Percentiles rank a stretch among this genome's conserved stretches.
Evolutionary conservation across 805 yeast species (phyloP).

Genomic region (Lipomyces sp.): DNA sequence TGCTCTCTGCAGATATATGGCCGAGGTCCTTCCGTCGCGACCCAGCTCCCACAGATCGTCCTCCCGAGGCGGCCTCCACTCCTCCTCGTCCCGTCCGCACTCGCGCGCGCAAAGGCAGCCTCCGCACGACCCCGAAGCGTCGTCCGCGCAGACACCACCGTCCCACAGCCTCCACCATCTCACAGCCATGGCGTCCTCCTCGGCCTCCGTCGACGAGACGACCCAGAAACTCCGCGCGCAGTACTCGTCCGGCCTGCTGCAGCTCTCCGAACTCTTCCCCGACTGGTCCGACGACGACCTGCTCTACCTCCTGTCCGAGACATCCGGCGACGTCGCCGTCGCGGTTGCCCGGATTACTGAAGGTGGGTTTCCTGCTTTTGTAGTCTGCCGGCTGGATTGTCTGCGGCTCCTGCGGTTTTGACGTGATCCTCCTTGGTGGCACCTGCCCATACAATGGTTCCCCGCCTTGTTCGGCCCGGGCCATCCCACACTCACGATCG

Average conservation of each 20-base stretch:
- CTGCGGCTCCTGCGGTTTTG: too few relatives aligned
- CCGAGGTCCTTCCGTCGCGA: constrained; percentile 18
- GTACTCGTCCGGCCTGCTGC: constrained; percentile 42
- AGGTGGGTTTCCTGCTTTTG: constrained; percentile 36
- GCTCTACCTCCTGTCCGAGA: constrained; percentile 68
- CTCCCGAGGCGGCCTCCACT: constrained; percentile 29
- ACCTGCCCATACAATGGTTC: too few relatives aligned
- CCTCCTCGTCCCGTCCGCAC: too few relatives aligned
- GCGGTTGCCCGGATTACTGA: constrained; percentile 86
- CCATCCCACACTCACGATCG: too few relatives aligned
- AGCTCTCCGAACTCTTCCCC: constrained; percentile 83
- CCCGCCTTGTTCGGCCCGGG: too few relatives aligned
- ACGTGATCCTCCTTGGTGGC: too few relatives aligned
- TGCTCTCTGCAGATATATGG: constrained; percentile 10
- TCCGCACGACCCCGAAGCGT: background rate
- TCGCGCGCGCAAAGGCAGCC: too few relatives aligned
- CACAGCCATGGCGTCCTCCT: constrained; percentile 11
- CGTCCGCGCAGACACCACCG: background rate
- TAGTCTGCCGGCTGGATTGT: too few relatives aligned
- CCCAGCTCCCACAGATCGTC: background rate
- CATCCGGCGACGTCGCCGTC: constrained; percentile 64
- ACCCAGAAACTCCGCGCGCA: constrained; percentile 37
- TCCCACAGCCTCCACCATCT: background rate
- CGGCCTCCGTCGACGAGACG: constrained; percentile 32
- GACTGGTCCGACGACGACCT: constrained; percentile 92